These are phyloP conservation scores for Colletotrichum shisoi DNA, from an alignment of 2,329 filamentous ascomycete species.

Conservation along the genomic window DNA sequence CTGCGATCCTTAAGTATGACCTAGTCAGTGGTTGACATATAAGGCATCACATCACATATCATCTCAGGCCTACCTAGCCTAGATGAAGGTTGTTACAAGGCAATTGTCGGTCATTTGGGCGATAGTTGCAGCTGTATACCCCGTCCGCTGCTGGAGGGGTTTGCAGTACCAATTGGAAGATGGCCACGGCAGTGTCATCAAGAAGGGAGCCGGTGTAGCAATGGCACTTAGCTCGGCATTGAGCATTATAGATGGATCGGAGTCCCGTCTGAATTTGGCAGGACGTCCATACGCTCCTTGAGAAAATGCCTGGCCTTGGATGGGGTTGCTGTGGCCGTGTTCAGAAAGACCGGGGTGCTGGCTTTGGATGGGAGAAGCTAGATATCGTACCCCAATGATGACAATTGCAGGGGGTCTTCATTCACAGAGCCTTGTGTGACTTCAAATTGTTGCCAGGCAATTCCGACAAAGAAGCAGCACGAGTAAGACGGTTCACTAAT, in stretches of 20 bases:
- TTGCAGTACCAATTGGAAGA: conserved; percentile 52
- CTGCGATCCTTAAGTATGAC: no score
- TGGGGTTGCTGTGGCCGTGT: conserved; percentile 52
- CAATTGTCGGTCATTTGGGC: no score
- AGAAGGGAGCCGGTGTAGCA: conserved; percentile 43
- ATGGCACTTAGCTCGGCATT: conserved; percentile 50
- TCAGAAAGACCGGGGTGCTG: conserved; percentile 48
- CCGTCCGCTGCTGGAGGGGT: conserved; percentile 49
- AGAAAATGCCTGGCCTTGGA: conserved; percentile 44
- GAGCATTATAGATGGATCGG: conserved; percentile 54
- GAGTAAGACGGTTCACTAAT: conserved; percentile 23
- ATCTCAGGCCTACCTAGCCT: no score
- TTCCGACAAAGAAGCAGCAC: background rate
- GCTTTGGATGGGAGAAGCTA: no score
- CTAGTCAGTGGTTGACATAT: no score
- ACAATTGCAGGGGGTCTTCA: conserved; percentile 55
- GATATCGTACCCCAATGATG: conserved; percentile 48
- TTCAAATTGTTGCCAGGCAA: conserved; percentile 38
- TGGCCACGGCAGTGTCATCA: conserved; percentile 45
- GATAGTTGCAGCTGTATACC: conserved; percentile 52
- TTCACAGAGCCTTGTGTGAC: conserved; percentile 49
- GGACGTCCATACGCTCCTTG: conserved; percentile 47
- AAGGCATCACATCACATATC: no score
- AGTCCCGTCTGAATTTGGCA: conserved; percentile 40
- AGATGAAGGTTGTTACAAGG: no score